Conservation (phyloP, 805 yeast species). For the Candida taoyuanica region DNA sequence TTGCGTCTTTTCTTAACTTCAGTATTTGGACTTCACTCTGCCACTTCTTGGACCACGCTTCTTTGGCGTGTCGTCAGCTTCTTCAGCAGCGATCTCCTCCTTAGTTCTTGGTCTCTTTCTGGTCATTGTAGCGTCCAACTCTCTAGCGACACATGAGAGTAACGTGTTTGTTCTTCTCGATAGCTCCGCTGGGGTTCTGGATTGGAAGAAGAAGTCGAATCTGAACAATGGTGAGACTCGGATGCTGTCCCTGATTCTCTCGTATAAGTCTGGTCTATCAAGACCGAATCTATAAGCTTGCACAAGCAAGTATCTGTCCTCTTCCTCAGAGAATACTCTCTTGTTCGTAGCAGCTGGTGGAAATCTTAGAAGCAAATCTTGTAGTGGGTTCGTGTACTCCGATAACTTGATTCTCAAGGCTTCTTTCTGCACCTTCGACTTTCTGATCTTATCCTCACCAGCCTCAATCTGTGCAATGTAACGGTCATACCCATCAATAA, state of each 20-base stretch:
- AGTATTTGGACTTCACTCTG: slow-evolving; percentile 13
- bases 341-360: slow-evolving; percentile 68
- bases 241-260: slow-evolving; percentile 69
- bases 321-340: slow-evolving; percentile 78
- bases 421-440: slow-evolving; percentile 67
- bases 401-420: slow-evolving; percentile 71
- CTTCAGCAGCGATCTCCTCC: slow-evolving; percentile 12
- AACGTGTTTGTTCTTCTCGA: slow-evolving; percentile 79
- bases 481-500: slow-evolving; percentile 86
- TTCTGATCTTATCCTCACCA: slow-evolving; percentile 81
- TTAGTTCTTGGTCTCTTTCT: slow-evolving; percentile 15
- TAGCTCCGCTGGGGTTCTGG: slow-evolving; percentile 72
- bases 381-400: slow-evolving; percentile 68
- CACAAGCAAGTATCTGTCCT: slow-evolving; percentile 81
- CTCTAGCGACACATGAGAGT: slow-evolving; percentile 69
- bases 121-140: slow-evolving; percentile 28
- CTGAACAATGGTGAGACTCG: slow-evolving; percentile 72
- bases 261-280: slow-evolving; percentile 75
- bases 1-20: too few relatives aligned
- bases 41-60: slow-evolving; percentile 19
- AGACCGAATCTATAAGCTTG: slow-evolving; percentile 78
- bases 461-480: slow-evolving; percentile 75
- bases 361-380: slow-evolving; percentile 63
- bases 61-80: slow-evolving; percentile 12
- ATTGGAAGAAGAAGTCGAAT: slow-evolving; percentile 82